phyloP scores from a whole-genome alignment of 306 rosid genomes.

The Psophocarpus tetragonolobus region DNA sequence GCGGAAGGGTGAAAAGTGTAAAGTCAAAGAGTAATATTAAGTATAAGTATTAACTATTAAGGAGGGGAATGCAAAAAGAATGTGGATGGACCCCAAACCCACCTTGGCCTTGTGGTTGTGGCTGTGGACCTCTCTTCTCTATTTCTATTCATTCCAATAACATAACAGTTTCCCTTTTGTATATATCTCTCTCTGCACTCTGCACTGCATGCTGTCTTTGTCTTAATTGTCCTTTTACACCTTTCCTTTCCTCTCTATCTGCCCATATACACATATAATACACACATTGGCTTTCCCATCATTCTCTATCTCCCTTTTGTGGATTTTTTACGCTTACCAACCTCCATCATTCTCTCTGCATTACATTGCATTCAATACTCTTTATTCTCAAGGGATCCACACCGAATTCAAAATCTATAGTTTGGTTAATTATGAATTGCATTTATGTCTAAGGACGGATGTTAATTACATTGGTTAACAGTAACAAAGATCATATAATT shows the following conservation, averaged over 20 bases:
- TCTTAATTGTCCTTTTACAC: conserved; percentile 40
- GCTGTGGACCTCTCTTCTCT: conserved; percentile 41
- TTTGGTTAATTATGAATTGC: conserved; percentile 11
- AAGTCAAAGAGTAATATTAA: conserved; percentile 41
- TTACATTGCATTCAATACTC: conserved; percentile 13
- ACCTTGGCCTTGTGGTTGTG: too few relatives aligned
- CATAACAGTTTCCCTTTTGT: conserved; percentile 36
- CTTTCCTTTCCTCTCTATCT: conserved; percentile 7
- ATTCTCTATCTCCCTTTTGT: too few relatives aligned
- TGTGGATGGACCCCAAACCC: conserved; percentile 47
- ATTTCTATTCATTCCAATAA: conserved; percentile 29
- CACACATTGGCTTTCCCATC: too few relatives aligned
- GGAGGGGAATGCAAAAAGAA: conserved; percentile 55
- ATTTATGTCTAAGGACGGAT: conserved; percentile 21
- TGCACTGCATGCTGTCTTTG: conserved; percentile 32
- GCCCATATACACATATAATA: too few relatives aligned
- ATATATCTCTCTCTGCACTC: neutral
- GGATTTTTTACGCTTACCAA: too few relatives aligned
- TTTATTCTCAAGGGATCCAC: too few relatives aligned
- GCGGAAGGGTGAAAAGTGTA: conserved; percentile 21
- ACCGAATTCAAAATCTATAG: too few relatives aligned
- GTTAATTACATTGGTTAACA: neutral
- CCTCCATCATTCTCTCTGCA: conserved; percentile 32
- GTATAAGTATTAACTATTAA: too few relatives aligned
- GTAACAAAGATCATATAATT: conserved; percentile 8